phyloP scores from a whole-genome alignment of 176 grass and related monocot species.

The Pontederia crassipes region DNA sequence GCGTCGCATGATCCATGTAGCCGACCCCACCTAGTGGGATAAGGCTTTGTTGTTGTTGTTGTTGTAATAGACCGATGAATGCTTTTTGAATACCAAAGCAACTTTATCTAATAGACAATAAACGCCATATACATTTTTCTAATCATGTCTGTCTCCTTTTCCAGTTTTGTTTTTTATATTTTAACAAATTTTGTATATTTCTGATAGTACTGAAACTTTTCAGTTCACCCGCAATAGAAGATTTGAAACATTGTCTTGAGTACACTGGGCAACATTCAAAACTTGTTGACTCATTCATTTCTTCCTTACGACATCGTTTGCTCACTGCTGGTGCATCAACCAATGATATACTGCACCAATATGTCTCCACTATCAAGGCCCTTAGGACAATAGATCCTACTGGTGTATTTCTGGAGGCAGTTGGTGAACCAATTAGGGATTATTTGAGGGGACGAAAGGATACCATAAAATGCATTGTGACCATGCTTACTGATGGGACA shows the following conservation, averaged over 20 bases:
- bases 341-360: conserved; percentile 98
- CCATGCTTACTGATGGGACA: conserved; percentile 83
- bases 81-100: too few species aligned
- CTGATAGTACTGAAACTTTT: conserved; percentile 15
- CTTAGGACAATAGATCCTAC: conserved; percentile 83
- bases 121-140: too few species aligned
- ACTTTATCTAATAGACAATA: too few species aligned
- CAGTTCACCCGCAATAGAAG: conserved; percentile 91
- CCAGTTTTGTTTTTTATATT: conserved; percentile 6
- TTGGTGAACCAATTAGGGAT: conserved; percentile 99
- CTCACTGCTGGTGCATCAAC: conserved; percentile 95
- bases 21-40: too few species aligned
- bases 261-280: conserved; percentile 94
- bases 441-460: conserved; percentile 94
- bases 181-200: conserved; percentile 3
- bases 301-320: conserved; percentile 77
- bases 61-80: too few species aligned
- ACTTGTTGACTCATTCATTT: conserved; percentile 94
- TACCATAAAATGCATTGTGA: conserved; percentile 98
- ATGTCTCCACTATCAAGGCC: conserved; percentile 92
- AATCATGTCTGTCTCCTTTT: too few species aligned
- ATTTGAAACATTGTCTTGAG: conserved; percentile 86
- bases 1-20: too few species aligned
- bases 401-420: conserved; percentile 92
- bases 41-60: too few species aligned